Percentiles rank a stretch among this genome's conserved stretches.
These are phyloP conservation scores for Aspergillus fructus DNA, from an alignment of 2,329 filamentous ascomycete species.

Conservation along the genomic window DNA sequence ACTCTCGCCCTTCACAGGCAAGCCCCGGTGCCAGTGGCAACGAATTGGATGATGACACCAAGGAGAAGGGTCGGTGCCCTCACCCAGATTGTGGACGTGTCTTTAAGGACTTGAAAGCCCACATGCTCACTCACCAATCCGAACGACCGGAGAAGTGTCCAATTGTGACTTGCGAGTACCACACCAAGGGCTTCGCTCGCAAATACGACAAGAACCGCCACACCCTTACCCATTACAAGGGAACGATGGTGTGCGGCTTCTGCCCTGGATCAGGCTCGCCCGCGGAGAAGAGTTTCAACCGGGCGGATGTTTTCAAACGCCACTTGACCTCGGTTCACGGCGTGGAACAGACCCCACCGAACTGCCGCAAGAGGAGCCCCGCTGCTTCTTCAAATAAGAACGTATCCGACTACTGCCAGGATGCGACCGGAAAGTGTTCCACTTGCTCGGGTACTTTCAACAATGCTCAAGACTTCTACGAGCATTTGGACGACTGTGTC, in stretches of 20 bases:
- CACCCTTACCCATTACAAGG: constrained; percentile 93
- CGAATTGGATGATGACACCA: constrained; percentile 61
- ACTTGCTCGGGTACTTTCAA: constrained; percentile 83
- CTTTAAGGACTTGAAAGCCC: constrained; percentile 90
- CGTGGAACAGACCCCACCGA: constrained; percentile 89
- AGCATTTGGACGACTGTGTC: constrained; percentile 78
- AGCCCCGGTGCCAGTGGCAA: constrained; percentile 61
- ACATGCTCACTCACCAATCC: constrained; percentile 90
- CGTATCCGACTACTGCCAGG: constrained; percentile 68
- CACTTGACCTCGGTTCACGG: constrained; percentile 87
- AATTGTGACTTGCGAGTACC: constrained; percentile 87
- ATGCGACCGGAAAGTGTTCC: constrained; percentile 83
- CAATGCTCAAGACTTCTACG: constrained; percentile 94
- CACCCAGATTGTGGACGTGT: constrained; percentile 79
- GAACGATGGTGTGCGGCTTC: constrained; percentile 95
- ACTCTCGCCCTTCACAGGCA: constrained; percentile 62
- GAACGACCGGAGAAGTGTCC: constrained; percentile 94
- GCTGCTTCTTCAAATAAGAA: constrained; percentile 56
- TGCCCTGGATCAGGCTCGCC: constrained; percentile 85
- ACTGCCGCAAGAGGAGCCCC: constrained; percentile 75
- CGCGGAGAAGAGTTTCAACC: constrained; percentile 92
- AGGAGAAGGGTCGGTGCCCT: constrained; percentile 70
- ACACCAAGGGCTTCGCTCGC: constrained; percentile 85
- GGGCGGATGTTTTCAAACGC: constrained; percentile 93
- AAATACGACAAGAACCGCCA: constrained; percentile 98